Base-by-base conservation (phyloP, 2,329 filamentous ascomycete species). In the Cladophialophora psammophila region DNA sequence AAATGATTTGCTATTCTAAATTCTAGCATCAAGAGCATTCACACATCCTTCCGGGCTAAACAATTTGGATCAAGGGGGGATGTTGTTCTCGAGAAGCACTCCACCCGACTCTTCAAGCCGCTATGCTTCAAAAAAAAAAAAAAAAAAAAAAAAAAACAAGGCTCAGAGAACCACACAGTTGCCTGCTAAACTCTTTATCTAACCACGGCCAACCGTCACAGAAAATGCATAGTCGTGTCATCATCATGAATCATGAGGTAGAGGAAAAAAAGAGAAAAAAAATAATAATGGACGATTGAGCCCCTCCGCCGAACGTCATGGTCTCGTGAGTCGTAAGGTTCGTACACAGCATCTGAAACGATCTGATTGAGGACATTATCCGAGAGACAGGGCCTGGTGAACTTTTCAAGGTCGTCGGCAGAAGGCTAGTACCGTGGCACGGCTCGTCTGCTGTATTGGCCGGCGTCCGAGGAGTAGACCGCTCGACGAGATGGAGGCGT, bases 141-240 rank as follows among this genome's bases (percentile, higher is more conserved):
- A 38, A 36, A 31, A 13, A 50, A 60, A 2, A 6, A 4, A 34
- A 50, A 38, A 36, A 40, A 66, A 66, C 57, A 52, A 60, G 58
- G 50, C 40, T 57, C 52, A 67, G 18, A 63, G 55, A 61, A 64
- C 62, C 62, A 57, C 62, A 69, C 64, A 69, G 65, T 65, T 65
- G 68, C 68, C 68, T 67, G 68, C 63, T 34, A 63, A 65, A 61
- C 35, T 64, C 50, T 67, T 65, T 56, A 45, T 69, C 65, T 69
- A 67, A 55, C 54, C 59, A 66, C 36, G 53, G 61, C 61, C 48
- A 61, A 20, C 56, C 48, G 36, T 63, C 34, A 64, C 5, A 10
- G 45, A 61, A 59, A 64, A 66, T 64, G 56, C 64, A 52, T 31
- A 31, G 38, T 64, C 62, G 58, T 58, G 26, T 62, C 63, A 55